Base-by-base conservation (phyloP, 129 eudicot species). In the Pseudognaphalium luteoalbum region DNA sequence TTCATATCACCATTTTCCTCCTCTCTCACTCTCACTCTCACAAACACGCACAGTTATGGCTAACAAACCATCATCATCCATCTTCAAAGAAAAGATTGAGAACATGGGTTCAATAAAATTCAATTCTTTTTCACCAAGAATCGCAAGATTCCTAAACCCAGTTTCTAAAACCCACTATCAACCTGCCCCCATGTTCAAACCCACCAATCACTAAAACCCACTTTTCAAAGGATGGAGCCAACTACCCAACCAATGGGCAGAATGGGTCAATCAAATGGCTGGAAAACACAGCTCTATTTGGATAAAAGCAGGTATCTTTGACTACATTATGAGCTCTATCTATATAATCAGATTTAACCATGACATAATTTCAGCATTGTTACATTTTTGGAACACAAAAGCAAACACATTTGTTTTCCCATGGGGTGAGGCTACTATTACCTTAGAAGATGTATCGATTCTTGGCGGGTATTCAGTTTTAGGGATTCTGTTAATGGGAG, bases 371-470 rank as follows among this genome's bases (percentile, higher is more conserved):
- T 72, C 72, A 22, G 69, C 71, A 9, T 70, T 85, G 16, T 17
- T 32, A 10, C 73, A 80, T 11, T 76, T 76, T 6, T 86, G 85
- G 87, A 76, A 71, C 41, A 35, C 86, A 0, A 56, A 70, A 50
- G 74, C 90, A 0, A 86, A 81, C 73, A 83, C 85, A 10, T 86
- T 86, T 33, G 68, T 86, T 2, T 83, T 86, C 68, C 87, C 87
- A 3, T 83, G 90, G 88, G 86, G 84, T 20, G 91, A 87, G 47
- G 88, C 77, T 6, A 83, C 87, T 2, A 7, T 86, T 4, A 86
- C 87, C 2, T 77, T 86, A 22, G 90, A 83, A 35, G 90, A 83
- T 81, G 82, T 81, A 1, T 75, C 35, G 83, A 57, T 78, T 16
- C 77, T 83, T n/a, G 87, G 90, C 66, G 87, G 90, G 72, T 86